Evolutionary conservation across 78 protist genomes (phyloP), one percentile per base, ranked within the genome.

Genomic region (Dictyostelium citrinum): DNA sequence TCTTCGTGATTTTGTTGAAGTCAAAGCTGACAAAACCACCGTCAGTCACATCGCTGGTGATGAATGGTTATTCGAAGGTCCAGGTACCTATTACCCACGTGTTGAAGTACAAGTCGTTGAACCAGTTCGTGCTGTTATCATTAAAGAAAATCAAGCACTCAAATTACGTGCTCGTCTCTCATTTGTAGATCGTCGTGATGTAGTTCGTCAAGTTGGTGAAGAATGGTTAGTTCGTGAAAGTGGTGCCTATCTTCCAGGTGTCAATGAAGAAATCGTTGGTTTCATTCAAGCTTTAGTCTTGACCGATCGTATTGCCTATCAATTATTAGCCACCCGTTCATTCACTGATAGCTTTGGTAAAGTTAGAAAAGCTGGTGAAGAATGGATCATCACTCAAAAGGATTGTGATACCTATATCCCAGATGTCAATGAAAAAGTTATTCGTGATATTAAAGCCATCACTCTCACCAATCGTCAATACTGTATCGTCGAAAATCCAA

Each of bases 1-100:
- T 82, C 55, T 83, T 14, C 97, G 97, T 71, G 98, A 98, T 90
- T 96, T 96, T 70, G 85, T 67, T n/a, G 93, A 88, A 39, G 49
- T 67, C 10, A 14, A 16, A 11, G 93, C 61, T 31, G 93, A 95
- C 22, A 91, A 93, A 41, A 82, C 60, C 60, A 74, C n/a, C 1
- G 74, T 39, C 29, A 16, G 9, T 14, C 91, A 33, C 58, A 9
- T 2, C 17, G 98, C 97, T 45, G 98, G 99, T 70, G 98, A 97
- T 82, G 98, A 98, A 61, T 94, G 96, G 96, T 46, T 94, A 27
- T 95, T 97, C 16, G 95, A 60, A 58, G 98, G 98, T 29, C 98
- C 98, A 72, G 96, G 93, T 67, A 97, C 97, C 20, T 97, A 95
- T 92, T 55, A 88, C 11, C 98, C 98, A 39, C 43, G 49, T 39